phyloP scores from a whole-genome alignment of 805 yeast genomes.

The Cyberlindnera americana region DNA sequence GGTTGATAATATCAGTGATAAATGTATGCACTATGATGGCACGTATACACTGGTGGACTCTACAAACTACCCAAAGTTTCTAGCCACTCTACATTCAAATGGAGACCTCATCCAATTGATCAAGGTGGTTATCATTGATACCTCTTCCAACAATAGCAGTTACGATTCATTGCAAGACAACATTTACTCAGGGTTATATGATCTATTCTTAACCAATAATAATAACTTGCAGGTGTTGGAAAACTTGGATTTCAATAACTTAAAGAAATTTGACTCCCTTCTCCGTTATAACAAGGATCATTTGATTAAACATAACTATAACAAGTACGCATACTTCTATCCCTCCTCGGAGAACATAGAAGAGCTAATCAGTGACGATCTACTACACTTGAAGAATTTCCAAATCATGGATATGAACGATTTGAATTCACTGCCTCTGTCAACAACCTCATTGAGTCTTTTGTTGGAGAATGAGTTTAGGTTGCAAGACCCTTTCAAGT shows the following conservation, averaged over 20 bases:
- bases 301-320: slow-evolving; percentile 25
- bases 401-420: slow-evolving; percentile 24
- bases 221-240: slow-evolving; percentile 25
- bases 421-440: slow-evolving; percentile 21
- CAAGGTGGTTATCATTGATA: slow-evolving; percentile 27
- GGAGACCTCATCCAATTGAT: slow-evolving; percentile 22
- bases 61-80: slow-evolving; percentile 25
- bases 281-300: slow-evolving; percentile 24
- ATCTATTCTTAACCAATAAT: slow-evolving; percentile 25
- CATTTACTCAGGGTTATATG: slow-evolving; percentile 25
- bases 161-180: slow-evolving; percentile 24
- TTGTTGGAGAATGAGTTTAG: slow-evolving; percentile 24
- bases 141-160: slow-evolving; percentile 23
- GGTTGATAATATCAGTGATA: slow-evolving; percentile 24
- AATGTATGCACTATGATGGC: slow-evolving; percentile 22
- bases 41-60: slow-evolving; percentile 25
- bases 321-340: slow-evolving; percentile 25
- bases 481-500: slow-evolving; percentile 14
- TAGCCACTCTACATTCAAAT: slow-evolving; percentile 28
- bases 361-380: slow-evolving; percentile 19
- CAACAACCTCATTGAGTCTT: slow-evolving; percentile 19
- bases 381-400: slow-evolving; percentile 23
- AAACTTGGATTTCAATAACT: slow-evolving; percentile 25
- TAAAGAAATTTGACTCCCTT: slow-evolving; percentile 27
- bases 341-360: slow-evolving; percentile 15